Evolutionary conservation across 257 asterid genomes (phyloP), one percentile per base, ranked within the genome.

Genomic region (Prunella vulgaris): DNA sequence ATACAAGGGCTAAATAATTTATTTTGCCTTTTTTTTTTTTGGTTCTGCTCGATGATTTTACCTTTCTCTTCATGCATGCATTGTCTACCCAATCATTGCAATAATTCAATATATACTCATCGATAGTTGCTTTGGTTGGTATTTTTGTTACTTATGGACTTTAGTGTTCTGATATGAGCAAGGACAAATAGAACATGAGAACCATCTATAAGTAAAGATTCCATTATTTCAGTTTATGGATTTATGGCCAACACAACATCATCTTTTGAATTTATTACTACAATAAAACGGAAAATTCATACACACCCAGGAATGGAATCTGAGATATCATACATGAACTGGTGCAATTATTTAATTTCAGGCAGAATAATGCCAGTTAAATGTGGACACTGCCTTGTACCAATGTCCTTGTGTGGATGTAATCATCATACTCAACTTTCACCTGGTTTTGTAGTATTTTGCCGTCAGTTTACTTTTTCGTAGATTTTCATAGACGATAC

Each of bases 401-500:
- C 5, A 27, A 38, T 28, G 38, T 30, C 44, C 22, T 5, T 57
- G 25, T 49, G 62, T 48, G 40, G 25, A 38, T 35, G 59, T 27
- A 53, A 53, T 42, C 70, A 44, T 24, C 56, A 38, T 17, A 27
- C 35, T 49, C 69, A 61, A 24, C 59, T 28, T 46, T 73, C 42
- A 33, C 69, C 48, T 40, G 28, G 54, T 66, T 74, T n/a, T 25
- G 37, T 9, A 15, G 3, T 63, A 40, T 74, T 20, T 68, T 46
- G 42, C 42, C 40, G 33, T 63, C 65, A 17, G 21, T 64, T 61
- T 51, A 25, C 5, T 13, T 51, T 38, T 25, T 25, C 20, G 15
- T 48, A 32, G 33, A 51, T 35, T 51, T 38, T n/a, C n/a, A n/a
- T n/a, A n/a, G n/a, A n/a, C n/a, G n/a, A 53, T 53, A 53, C 66